A percentile compares a stretch with the other conserved stretches of the same genome.
phyloP scores from a whole-genome alignment of 768 basidiomycete species.

The Leccinellum luteum region DNA sequence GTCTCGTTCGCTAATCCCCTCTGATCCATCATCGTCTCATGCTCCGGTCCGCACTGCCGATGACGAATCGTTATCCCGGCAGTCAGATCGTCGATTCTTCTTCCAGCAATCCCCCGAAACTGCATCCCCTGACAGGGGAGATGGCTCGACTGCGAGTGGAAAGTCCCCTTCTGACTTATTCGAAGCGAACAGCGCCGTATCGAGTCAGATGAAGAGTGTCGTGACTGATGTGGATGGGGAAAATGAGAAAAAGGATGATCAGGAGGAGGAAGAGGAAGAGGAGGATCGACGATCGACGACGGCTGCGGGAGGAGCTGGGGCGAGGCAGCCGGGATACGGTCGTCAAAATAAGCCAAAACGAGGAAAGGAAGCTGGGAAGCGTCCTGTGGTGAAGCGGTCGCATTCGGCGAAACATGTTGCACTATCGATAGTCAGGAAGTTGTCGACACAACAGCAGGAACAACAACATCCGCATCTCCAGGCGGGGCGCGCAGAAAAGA shows the following conservation, averaged over 20 bases:
- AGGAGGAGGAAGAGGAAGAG: constrained; percentile 19
- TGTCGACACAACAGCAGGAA: constrained; percentile 22
- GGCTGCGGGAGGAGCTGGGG: constrained; percentile 8
- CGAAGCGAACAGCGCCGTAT: constrained; percentile 36
- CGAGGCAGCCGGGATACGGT: constrained; percentile 11
- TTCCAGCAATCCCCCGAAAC: constrained; percentile 43
- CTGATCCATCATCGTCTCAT: constrained; percentile 2
- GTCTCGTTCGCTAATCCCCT: constrained; percentile 9
- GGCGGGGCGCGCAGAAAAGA: constrained; percentile 20
- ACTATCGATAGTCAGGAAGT: constrained; percentile 29
- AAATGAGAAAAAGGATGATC: constrained; percentile 17
- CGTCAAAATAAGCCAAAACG: constrained; percentile 28
- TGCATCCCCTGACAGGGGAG: constrained; percentile 36
- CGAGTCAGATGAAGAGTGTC: constrained; percentile 27
- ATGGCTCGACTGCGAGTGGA: constrained; percentile 31
- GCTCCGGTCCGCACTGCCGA: constrained; percentile 13
- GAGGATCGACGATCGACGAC: constrained; percentile 23
- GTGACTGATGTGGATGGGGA: constrained; percentile 20
- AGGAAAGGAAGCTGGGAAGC: constrained; percentile 33
- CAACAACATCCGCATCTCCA: constrained; percentile 7
- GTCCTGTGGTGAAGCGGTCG: constrained; percentile 27
- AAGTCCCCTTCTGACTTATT: constrained; percentile 33
- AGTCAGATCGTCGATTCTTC: constrained; percentile 43
- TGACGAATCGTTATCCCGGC: constrained; percentile 32
- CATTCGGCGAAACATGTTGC: constrained; percentile 31